phyloP scores from a whole-genome alignment of 2,329 filamentous ascomycete species.

The Fusarium heterosporum region DNA sequence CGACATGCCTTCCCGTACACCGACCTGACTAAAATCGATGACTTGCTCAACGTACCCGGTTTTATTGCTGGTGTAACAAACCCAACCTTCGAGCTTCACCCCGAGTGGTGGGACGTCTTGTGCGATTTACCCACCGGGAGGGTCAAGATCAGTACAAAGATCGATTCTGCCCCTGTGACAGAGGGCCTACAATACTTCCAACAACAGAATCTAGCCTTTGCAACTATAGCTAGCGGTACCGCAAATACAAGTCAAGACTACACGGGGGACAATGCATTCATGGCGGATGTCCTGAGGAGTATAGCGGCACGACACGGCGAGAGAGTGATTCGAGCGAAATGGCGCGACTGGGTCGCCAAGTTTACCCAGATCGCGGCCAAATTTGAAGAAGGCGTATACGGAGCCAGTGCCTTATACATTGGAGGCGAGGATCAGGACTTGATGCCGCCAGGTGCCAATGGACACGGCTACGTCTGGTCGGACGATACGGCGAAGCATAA shows the following conservation, averaged over 20 bases:
- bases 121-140: conserved; percentile 93
- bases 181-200: conserved; percentile 91
- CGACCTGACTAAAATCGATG: conserved; percentile 96
- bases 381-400: conserved; percentile 96
- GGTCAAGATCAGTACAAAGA: conserved; percentile 92
- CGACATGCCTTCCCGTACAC: conserved; percentile 98
- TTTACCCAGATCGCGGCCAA: conserved; percentile 93
- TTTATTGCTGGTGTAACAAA: conserved; percentile 99
- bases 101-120: conserved; percentile 97
- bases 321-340: conserved; percentile 89
- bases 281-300: conserved; percentile 84
- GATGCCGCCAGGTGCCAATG: conserved; percentile 69
- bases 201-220: conserved; percentile 74
- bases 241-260: conserved; percentile 68
- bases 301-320: conserved; percentile 90
- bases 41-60: conserved; percentile 92
- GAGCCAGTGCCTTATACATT: conserved; percentile 88
- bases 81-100: conserved; percentile 92
- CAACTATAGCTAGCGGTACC: conserved; percentile 60
- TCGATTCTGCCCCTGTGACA: conserved; percentile 82
- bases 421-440: conserved; percentile 78
- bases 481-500: conserved; percentile 83
- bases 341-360: conserved; percentile 93
- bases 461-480: conserved; percentile 95
- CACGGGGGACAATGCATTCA: conserved; percentile 89